These are phyloP conservation scores for Aspergillus affinis DNA, from an alignment of 495 filamentous ascomycete genomes.

Conservation along the genomic window DNA sequence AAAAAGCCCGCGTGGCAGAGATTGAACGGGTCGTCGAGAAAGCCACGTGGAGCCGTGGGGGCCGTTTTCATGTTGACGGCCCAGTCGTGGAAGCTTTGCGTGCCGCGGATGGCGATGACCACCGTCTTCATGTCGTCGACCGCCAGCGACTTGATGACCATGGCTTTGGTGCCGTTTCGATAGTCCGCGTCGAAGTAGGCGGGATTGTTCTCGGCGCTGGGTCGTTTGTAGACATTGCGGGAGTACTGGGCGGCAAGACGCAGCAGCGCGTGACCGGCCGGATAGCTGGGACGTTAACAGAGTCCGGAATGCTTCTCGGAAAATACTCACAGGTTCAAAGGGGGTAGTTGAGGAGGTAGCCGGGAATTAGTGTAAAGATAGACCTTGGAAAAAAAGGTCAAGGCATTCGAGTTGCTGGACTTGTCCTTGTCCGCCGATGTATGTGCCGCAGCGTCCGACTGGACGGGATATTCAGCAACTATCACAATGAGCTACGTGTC, in stretches of 20 bases:
- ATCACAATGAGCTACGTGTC: constrained; percentile 23
- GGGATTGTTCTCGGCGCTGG: constrained; percentile 55
- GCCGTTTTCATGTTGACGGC: constrained; percentile 70
- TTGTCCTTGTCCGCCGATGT: constrained; percentile 19
- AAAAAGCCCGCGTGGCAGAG: constrained; percentile 78
- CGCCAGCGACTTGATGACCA: constrained; percentile 75
- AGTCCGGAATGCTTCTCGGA: background rate
- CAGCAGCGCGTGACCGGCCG: constrained; percentile 68
- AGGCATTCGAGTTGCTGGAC: constrained; percentile 8
- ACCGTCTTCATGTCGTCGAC: constrained; percentile 74
- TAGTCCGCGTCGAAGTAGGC: constrained; percentile 68
- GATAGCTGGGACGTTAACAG: constrained; percentile 45
- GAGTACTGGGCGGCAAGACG: constrained; percentile 75
- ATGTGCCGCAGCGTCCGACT: constrained; percentile 5
- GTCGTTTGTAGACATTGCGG: constrained; percentile 65
- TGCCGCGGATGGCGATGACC: constrained; percentile 78
- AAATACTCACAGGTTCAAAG: constrained; percentile 59
- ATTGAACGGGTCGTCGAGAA: constrained; percentile 74
- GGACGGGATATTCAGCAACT: constrained; percentile 29
- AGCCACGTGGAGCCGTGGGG: constrained; percentile 60
- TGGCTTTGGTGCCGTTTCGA: constrained; percentile 73
- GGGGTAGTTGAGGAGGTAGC: constrained; percentile 63
- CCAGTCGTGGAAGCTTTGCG: constrained; percentile 80
- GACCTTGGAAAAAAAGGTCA: constrained; percentile 71
- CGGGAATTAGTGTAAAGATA: constrained; percentile 77